Base-by-base conservation (phyloP, 176 grass and related monocot genomes). In the Carex littledalei region DNA sequence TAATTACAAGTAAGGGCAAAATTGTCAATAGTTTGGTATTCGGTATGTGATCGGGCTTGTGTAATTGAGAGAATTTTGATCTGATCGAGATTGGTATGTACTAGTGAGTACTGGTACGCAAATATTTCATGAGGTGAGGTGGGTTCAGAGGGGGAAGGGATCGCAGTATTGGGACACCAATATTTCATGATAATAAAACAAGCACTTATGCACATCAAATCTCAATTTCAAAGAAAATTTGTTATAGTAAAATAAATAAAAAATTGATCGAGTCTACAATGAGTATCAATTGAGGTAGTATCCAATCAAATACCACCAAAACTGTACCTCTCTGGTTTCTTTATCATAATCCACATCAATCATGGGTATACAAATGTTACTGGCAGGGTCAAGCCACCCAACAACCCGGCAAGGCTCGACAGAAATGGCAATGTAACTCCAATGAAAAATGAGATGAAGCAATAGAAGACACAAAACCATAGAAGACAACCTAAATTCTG, bases 301-400 rank as follows among this genome's bases (percentile, higher is more conserved):
- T 67, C 1, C 0, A 2, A 39, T 98, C 29, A 98, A 91, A 81
- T 98, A 98, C 93, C 95, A 98, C 84, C 91, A 63, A 88, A 93
- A 70, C 91, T 95, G 65, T 87, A 88, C 86, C 77, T 90, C 56
- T 93, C 84, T 3, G 95, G 93, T 73, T 98, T 98, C 91, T 98
- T 98, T 77, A 98, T 86, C 32, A 87, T 59, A 58, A 98, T 93
- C 93, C 95, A 98, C 93, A 98, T 98, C 85, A 98, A 98, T 73
- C 89, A 98, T 0, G 95, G 95, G 60, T 98, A 98, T 8, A 93
- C 93, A 68, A 98, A 95, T 18, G 95, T 98, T 20, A 98, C 95
- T 0, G 93, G 95, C 21, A 98, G 81, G 0, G 91, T 98, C 6
- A 98, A 79, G 20, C 93, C 95, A 0, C 95, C 93, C 45, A 98